Evolutionary conservation across 352 stramenopile species (phyloP).

Genomic region (Globisporangium acanthophoron): DNA sequence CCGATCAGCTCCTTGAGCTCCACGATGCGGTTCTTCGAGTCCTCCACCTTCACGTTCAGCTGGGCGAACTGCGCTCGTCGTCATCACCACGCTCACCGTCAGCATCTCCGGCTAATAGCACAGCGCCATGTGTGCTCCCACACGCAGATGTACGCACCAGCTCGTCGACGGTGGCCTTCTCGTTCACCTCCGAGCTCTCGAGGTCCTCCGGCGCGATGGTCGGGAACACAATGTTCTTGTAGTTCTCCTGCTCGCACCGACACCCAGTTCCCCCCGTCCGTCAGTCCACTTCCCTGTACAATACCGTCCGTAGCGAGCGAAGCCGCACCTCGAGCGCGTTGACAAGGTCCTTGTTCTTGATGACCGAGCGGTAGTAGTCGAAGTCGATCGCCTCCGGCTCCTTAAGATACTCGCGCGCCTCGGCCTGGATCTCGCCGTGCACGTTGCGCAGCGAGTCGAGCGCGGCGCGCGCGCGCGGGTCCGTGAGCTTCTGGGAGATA

Average conservation of each 20-base stretch:
- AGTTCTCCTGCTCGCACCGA: constrained; percentile 40
- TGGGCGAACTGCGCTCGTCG: constrained; percentile 43
- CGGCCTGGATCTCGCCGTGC: constrained; percentile 71
- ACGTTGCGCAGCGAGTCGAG: constrained; percentile 75
- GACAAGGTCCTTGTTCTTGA: constrained; percentile 88
- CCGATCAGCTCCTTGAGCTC: constrained; percentile 83
- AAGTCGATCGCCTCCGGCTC: constrained; percentile 84
- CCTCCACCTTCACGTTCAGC: constrained; percentile 75
- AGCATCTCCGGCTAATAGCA: not conserved
- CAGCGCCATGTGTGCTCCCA: constrained; percentile 1
- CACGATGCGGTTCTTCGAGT: constrained; percentile 82
- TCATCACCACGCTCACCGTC: not conserved
- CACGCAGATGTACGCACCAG: constrained; percentile 27
- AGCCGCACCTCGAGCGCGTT: constrained; percentile 56
- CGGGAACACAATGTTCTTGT: constrained; percentile 82
- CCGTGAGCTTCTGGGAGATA: constrained; percentile 70
- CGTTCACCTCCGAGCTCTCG: constrained; percentile 66
- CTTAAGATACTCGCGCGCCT: constrained; percentile 65
- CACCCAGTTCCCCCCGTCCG: not conserved
- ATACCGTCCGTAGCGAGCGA: too few relatives aligned
- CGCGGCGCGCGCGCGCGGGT: constrained; percentile 67
- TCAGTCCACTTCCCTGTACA: not conserved
- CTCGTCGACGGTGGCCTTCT: constrained; percentile 72
- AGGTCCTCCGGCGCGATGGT: constrained; percentile 71
- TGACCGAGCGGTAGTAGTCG: constrained; percentile 79